A percentile compares a stretch with the other conserved stretches of the same genome.
These are phyloP conservation scores for Citrus maxima DNA, from an alignment of 345 rosid genomes.

Conservation along the genomic window DNA sequence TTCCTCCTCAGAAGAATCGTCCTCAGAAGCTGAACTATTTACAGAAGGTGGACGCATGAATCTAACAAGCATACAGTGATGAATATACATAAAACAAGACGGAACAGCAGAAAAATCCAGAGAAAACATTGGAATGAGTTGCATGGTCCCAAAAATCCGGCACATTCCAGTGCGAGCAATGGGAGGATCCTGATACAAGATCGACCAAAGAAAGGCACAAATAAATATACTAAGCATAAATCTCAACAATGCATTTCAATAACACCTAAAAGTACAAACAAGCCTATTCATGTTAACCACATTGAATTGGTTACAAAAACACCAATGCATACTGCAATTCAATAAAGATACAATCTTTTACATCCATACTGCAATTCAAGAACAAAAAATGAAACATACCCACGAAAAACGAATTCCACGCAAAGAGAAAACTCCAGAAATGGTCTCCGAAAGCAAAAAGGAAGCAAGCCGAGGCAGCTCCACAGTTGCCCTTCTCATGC, in stretches of 20 bases:
- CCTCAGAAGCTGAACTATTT: slow-evolving; percentile 31
- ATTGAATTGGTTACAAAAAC: neutral
- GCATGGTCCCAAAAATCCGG: slow-evolving; percentile 48
- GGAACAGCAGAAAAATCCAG: slow-evolving; percentile 74
- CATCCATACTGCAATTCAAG: neutral
- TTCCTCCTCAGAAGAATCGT: slow-evolving; percentile 4
- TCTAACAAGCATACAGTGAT: slow-evolving; percentile 30
- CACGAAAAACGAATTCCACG: slow-evolving; percentile 51
- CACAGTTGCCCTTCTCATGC: slow-evolving; percentile 36
- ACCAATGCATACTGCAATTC: neutral
- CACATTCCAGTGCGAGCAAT: slow-evolving; percentile 46
- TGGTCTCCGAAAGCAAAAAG: slow-evolving; percentile 57
- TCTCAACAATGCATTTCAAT: neutral
- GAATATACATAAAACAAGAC: slow-evolving; percentile 56
- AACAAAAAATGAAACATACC: slow-evolving; percentile 37
- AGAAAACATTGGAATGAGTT: slow-evolving; percentile 49
- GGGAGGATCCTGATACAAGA: slow-evolving; percentile 48
- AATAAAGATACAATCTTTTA: neutral
- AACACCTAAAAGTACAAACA: neutral
- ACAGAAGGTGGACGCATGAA: slow-evolving; percentile 32
- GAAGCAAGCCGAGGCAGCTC: slow-evolving; percentile 46
- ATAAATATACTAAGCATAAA: neutral
- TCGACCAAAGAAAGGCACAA: neutral
- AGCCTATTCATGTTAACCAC: neutral
- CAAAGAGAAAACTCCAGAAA: slow-evolving; percentile 42